Base-by-base conservation (phyloP, 768 basidiomycete genomes). In the Melanogaster broomeanus region DNA sequence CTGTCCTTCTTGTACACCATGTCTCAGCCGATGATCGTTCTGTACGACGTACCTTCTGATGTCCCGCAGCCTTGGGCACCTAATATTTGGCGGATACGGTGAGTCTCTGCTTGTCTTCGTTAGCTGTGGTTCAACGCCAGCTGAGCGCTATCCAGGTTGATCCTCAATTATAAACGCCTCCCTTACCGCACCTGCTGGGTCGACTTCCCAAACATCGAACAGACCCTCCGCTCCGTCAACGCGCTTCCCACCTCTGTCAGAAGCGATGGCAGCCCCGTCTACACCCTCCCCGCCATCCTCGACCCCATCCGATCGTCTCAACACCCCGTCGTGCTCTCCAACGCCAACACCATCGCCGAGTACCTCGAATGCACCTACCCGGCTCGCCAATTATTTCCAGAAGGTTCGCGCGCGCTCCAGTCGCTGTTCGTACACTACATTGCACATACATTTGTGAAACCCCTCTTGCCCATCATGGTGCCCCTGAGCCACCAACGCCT, bases 91-190 rank as follows among this genome's bases (percentile, higher is more conserved):
- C 76, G 85, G 39, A 78, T 90, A 55, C 73, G 88, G 86, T 83
- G 46, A 28, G 72, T 48, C 15, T 13, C 33, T 35, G n/a, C n/a
- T 11, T 54, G 12, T 33, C 27, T 24, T 16, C 22, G 8, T 12
- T 21, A 24, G 9, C 8, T 42, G 8, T 11, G 25, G 42, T 48
- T 12, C n/a, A n/a, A n/a, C n/a, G 9, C 34, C 13, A 28, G 25
- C 10, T 16, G 24, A 28, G 39, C 27, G n/a, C 50, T 16, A 39
- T 48, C 19, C 38, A 88, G 87, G 42, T 80, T 88, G 45, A 82
- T 88, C 39, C 72, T 90, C n/a, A 90, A 90, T 62, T 89, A 80
- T 62, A 90, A 90, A 61, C 78, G 83, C 4, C 76, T 91, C 7
- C 80, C 76, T 0, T 87, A 90, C 62, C 77, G 77, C 37, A 91